These are phyloP conservation scores for Huntiella moniliformis DNA, from an alignment of 2,329 filamentous ascomycete species.

Conservation along the genomic window DNA sequence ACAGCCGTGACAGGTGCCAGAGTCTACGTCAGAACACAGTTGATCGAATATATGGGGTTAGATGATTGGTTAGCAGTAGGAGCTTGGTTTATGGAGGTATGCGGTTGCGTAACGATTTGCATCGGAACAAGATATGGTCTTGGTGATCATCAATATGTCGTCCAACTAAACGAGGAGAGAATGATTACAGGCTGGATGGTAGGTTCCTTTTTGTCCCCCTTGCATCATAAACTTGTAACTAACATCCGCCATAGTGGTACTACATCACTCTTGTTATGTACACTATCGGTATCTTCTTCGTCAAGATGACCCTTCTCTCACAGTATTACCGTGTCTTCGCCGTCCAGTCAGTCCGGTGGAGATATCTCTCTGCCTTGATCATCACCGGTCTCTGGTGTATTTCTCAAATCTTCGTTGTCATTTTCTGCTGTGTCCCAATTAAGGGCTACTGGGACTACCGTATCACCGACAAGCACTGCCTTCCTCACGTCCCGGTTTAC, in stretches of 20 bases:
- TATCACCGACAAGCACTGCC: constrained; percentile 15
- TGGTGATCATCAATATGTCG: constrained; percentile 14
- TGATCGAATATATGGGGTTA: constrained; percentile 15
- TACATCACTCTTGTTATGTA: constrained; percentile 16
- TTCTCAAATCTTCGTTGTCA: constrained; percentile 13
- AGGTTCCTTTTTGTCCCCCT: background rate
- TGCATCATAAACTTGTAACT: background rate
- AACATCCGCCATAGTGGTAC: constrained; percentile 10
- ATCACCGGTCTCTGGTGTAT: constrained; percentile 16
- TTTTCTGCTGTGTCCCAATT: constrained; percentile 7
- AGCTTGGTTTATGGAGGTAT: constrained; percentile 13
- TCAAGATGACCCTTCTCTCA: constrained; percentile 18
- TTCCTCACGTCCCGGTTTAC: constrained; percentile 18
- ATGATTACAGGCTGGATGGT: constrained; percentile 13
- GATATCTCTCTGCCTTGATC: constrained; percentile 17
- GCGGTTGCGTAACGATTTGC: background rate
- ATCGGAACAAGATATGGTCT: constrained; percentile 16
- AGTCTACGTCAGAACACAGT: constrained; percentile 16
- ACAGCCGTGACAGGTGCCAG: constrained; percentile 15
- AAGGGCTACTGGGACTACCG: constrained; percentile 15
- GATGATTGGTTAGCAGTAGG: constrained; percentile 17
- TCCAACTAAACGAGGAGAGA: constrained; percentile 13
- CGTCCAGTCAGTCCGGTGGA: constrained; percentile 12
- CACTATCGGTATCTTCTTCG: constrained; percentile 18
- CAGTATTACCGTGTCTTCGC: constrained; percentile 19